phyloP scores from a whole-genome alignment of 495 filamentous ascomycete genomes.

The Penicillium coffeae region DNA sequence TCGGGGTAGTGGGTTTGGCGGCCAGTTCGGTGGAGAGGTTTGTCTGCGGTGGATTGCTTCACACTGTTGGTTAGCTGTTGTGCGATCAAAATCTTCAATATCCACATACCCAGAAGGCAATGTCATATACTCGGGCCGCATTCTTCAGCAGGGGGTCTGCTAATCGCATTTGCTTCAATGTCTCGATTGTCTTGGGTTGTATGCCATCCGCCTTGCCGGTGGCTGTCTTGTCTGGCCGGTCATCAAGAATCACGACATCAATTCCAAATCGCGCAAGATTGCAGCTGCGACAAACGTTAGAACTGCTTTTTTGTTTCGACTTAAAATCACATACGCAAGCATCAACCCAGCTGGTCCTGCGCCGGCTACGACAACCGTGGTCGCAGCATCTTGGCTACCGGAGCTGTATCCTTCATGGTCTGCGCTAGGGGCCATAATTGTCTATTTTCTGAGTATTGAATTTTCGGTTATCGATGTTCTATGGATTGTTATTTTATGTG shows the following conservation, averaged over 20 bases:
- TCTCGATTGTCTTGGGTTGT: conserved; percentile 73
- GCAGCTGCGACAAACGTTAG: conserved; percentile 34
- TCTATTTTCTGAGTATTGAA: background rate
- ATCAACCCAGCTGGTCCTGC: conserved; percentile 69
- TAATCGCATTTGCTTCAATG: conserved; percentile 66
- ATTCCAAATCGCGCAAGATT: conserved; percentile 67
- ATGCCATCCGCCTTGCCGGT: conserved; percentile 77
- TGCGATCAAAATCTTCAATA: background rate
- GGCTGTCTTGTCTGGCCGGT: conserved; percentile 61
- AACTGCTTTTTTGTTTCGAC: too few relatives aligned
- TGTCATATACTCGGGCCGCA: conserved; percentile 65
- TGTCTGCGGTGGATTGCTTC: conserved; percentile 52
- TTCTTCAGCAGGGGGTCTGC: conserved; percentile 57
- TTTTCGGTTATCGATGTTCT: background rate
- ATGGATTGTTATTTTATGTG: background rate
- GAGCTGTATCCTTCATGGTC: conserved; percentile 21
- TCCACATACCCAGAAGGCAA: conserved; percentile 59
- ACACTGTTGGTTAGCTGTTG: conserved; percentile 7
- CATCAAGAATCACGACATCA: conserved; percentile 66
- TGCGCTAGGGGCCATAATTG: conserved; percentile 29
- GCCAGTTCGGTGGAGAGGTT: conserved; percentile 56
- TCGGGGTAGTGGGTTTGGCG: conserved; percentile 68
- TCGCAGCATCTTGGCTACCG: conserved; percentile 15
- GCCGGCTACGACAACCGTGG: conserved; percentile 61
- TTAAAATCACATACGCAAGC: conserved; percentile 51